These are phyloP conservation scores for Eucalyptus erythrocorys DNA, from an alignment of 345 rosid species.

Conservation along the genomic window DNA sequence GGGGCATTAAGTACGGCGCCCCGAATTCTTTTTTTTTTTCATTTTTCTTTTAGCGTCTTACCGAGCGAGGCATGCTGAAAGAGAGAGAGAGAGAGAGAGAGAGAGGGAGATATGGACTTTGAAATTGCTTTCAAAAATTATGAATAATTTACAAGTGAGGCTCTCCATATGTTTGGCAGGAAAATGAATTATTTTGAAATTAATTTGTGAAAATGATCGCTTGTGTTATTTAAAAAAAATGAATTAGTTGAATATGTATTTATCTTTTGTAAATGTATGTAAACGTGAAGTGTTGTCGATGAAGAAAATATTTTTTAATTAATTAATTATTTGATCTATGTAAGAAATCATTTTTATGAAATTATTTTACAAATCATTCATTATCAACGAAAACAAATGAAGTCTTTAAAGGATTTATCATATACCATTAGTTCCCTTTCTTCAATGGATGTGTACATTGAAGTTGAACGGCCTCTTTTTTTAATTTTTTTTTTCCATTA, in stretches of 20 bases:
- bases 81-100: too few relatives aligned
- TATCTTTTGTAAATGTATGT: fast-evolving
- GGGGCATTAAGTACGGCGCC: neutral
- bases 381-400: neutral
- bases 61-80: too few relatives aligned
- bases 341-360: fast-evolving
- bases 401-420: neutral
- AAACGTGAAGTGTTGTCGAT: fast-evolving
- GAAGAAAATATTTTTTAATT: neutral
- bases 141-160: neutral
- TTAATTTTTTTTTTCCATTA: neutral
- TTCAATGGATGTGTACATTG: neutral
- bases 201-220: neutral
- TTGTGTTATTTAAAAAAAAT: neutral
- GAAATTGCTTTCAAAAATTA: neutral
- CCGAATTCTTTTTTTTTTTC: neutral
- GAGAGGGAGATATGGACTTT: neutral
- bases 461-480: neutral
- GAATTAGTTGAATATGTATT: neutral
- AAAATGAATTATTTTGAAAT: too few relatives aligned
- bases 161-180: fast-evolving
- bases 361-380: neutral
- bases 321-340: fast-evolving
- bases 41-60: neutral
- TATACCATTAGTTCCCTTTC: neutral